Base-by-base conservation (phyloP, 345 rosid species). In the Excoecaria agallocha region DNA sequence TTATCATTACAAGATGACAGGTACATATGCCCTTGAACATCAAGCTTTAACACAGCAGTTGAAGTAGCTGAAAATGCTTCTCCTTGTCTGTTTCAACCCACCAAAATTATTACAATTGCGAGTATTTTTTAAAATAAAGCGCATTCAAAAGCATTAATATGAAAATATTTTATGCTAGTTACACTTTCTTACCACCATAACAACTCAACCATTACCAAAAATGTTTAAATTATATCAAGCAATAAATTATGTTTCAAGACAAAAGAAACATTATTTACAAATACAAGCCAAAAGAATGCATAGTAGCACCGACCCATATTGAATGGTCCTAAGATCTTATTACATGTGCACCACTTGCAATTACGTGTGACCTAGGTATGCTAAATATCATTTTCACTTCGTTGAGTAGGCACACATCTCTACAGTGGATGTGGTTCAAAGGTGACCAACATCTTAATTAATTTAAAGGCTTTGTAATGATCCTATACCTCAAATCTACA, bases 11-110 rank as follows among this genome's bases (percentile, higher is more conserved):
- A 38, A 6, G 54, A 52, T 13, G 62, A 38, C 17, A 4, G 65
- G 30, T 38, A 37, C 11, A 46, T 19, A 2, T 17, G 51, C 12
- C 22, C 4, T 25, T 65, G 24, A 63, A 5, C 49, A 52, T 88
- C 83, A 89, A 57, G 95, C 95, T 80, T 84, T 92, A 70, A 86
- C 87, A 66, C 95, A 89, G 69, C 97, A 92, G 89, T 84, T 88
- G 89, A 92, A 92, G 87, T 75, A 92, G 85, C 91, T 90, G 77
- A 92, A 85, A 76, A 90, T 70, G 76, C 95, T 83, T 84, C 87
- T 86, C 86, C 91, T 87, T 46, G 83, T 64, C 97, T 92, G 89
- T 80, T 76, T 59, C 57, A 46, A 13, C 52, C 60, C 66, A 45
- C 25, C 5, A 50, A 39, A 51, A 54, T 30, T 30, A 70, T 43